phyloP scores from a whole-genome alignment of 768 basidiomycete genomes.

The Cantharellus anzutake region DNA sequence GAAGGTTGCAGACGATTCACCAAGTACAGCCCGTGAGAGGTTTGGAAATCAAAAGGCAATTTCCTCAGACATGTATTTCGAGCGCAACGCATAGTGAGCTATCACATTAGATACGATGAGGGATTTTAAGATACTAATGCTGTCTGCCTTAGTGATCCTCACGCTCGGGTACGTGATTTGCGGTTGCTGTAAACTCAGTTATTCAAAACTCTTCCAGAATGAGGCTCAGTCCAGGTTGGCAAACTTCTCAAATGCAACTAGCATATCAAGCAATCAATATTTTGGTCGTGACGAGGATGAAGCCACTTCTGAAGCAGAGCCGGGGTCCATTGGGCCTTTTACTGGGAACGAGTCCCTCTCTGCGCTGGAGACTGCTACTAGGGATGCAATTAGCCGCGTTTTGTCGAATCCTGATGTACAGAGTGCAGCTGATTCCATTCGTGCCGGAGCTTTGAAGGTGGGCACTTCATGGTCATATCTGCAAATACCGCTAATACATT shows the following conservation, averaged over 20 bases:
- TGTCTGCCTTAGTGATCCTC: no score
- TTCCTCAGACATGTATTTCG: conserved; percentile 96
- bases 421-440: conserved; percentile 58
- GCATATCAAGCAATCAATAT: conserved; percentile 91
- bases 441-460: conserved; percentile 70
- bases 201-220: conserved; percentile 15
- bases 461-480: conserved; percentile 10
- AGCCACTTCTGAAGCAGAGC: conserved; percentile 34
- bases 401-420: conserved; percentile 78
- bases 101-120: no score
- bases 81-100: conserved; percentile 73
- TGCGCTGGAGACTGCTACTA: conserved; percentile 42
- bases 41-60: conserved; percentile 90
- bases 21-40: conserved; percentile 70
- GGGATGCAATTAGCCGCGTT: conserved; percentile 54
- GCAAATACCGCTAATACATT: neutral
- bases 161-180: no score
- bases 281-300: conserved; percentile 71
- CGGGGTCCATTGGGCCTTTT: conserved; percentile 30
- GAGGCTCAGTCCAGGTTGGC: conserved; percentile 73
- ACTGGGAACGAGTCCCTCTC: conserved; percentile 27
- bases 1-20: conserved; percentile 28
- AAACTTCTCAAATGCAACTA: conserved; percentile 76
- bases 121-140: no score
- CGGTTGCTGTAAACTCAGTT: no score